Evolutionary conservation across 805 yeast genomes (phyloP).

Genomic region (Teunomyces barrocoloradensis): DNA sequence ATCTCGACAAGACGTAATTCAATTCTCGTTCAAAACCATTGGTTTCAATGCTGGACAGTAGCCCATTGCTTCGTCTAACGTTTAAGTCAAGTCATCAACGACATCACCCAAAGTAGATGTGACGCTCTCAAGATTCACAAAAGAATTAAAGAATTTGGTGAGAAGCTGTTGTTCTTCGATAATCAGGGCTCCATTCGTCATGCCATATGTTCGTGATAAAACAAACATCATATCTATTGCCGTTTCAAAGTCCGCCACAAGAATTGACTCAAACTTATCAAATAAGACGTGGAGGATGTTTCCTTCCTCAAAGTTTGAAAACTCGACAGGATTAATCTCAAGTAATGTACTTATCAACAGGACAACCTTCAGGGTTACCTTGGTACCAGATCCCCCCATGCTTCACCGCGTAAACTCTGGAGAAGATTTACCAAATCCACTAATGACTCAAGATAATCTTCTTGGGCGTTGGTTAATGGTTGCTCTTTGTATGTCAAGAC

Average conservation of each 20-base stretch:
- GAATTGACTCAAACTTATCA: neutral
- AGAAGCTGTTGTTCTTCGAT: neutral
- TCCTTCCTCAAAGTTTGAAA: neutral
- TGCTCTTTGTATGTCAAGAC: neutral
- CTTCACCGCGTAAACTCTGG: neutral
- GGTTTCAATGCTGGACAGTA: no score
- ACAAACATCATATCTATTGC: neutral
- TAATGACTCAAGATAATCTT: neutral
- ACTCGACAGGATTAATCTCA: neutral
- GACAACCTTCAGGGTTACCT: neutral
- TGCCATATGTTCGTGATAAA: neutral
- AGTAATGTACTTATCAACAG: neutral
- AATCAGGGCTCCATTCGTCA: neutral
- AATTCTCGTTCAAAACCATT: conserved; percentile 16
- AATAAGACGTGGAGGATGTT: neutral
- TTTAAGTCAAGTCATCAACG: no score
- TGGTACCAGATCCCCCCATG: neutral
- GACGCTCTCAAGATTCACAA: no score
- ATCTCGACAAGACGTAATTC: conserved; percentile 23
- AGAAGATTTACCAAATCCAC: neutral
- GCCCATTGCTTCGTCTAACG: no score
- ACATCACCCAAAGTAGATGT: no score
- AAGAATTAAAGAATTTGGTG: neutral
- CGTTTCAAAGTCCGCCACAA: neutral
- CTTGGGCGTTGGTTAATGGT: neutral